These are phyloP conservation scores for Syncephalastrum contaminatum DNA, from an alignment of 371 early-diverging fungal genomes.

Conservation along the genomic window DNA sequence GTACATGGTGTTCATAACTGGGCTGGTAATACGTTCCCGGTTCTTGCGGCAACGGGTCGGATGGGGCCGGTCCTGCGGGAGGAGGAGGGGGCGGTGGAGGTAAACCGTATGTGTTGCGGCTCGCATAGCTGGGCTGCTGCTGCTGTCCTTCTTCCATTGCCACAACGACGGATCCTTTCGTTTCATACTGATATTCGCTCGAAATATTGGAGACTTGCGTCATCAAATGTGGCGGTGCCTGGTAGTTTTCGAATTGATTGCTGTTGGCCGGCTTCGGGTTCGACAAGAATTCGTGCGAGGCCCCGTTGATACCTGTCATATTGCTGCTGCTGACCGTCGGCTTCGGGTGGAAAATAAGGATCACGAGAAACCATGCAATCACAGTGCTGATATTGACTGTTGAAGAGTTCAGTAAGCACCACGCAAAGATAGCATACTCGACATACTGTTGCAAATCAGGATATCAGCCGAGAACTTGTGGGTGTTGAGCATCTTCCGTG, in stretches of 20 bases:
- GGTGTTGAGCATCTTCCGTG: conserved; percentile 25
- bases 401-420: background rate
- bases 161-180: conserved; percentile 13
- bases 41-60: too few species aligned
- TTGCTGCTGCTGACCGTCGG: background rate
- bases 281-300: conserved; percentile 16
- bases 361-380: conserved; percentile 36
- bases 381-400: conserved; percentile 38
- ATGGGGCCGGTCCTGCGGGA: too few species aligned
- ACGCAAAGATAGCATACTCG: background rate
- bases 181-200: conserved; percentile 17
- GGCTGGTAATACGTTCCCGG: too few species aligned
- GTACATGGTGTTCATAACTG: too few species aligned
- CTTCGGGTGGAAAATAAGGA: conserved; percentile 47
- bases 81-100: conserved; percentile 15
- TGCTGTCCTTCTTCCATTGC: conserved; percentile 7
- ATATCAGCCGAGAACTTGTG: conserved; percentile 52
- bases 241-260: conserved; percentile 10
- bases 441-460: conserved; percentile 49
- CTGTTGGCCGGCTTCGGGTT: conserved; percentile 9
- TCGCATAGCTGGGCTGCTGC: background rate
- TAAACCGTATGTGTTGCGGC: background rate
- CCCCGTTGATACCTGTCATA: background rate
- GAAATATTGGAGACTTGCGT: conserved; percentile 19
- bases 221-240: conserved; percentile 19